These are phyloP conservation scores for Avena atlantica DNA, from an alignment of 176 grass and related monocot genomes.

Conservation along the genomic window DNA sequence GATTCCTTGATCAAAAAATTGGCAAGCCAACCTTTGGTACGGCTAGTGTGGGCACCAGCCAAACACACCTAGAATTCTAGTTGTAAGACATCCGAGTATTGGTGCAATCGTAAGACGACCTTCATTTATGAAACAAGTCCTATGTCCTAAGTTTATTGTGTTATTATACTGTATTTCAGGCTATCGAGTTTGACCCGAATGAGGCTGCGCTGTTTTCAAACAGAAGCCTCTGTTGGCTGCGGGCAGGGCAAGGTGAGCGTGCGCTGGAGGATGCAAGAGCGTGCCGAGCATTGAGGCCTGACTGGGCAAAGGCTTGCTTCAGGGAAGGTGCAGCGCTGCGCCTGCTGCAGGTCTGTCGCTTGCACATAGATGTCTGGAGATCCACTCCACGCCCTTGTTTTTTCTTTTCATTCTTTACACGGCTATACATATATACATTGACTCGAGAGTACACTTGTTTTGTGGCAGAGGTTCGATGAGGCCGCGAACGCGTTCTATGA, in stretches of 20 bases:
- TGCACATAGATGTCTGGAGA: not conserved
- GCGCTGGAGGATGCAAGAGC: constrained; percentile 78
- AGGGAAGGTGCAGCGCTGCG: constrained; percentile 77
- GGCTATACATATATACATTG: not conserved
- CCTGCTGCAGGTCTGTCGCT: constrained; percentile 68
- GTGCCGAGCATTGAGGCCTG: constrained; percentile 69
- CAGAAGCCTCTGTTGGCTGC: constrained; percentile 88
- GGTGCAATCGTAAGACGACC: not conserved
- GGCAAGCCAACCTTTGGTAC: too few species aligned
- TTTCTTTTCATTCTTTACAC: not conserved
- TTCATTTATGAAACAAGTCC: not conserved
- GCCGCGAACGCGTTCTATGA: constrained; percentile 91
- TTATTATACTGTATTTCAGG: constrained; percentile 53
- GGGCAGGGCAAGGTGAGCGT: constrained; percentile 70
- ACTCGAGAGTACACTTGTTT: not conserved
- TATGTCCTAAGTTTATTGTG: not conserved
- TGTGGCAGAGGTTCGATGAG: constrained; percentile 72
- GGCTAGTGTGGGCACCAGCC: too few species aligned
- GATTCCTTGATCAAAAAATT: too few species aligned
- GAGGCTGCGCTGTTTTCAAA: constrained; percentile 75
- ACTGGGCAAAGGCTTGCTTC: constrained; percentile 94
- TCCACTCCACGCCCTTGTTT: not conserved
- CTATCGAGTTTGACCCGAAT: constrained; percentile 78
- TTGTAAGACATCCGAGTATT: not conserved
- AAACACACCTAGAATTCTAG: not conserved